Base-by-base conservation (phyloP, 148 eudicot species). In the Rheum nobile region DNA sequence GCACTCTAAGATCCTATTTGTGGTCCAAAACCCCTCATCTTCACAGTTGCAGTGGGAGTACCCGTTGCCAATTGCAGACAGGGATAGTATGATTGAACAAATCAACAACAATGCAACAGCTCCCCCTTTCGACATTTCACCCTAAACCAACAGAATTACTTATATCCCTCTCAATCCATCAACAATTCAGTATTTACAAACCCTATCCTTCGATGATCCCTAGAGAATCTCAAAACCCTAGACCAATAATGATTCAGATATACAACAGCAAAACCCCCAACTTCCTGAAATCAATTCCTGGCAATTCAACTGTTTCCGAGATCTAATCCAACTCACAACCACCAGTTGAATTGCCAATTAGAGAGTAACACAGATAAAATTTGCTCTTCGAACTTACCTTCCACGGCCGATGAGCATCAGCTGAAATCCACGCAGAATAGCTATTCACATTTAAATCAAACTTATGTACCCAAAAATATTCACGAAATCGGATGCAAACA, bases 11-110 rank as follows among this genome's bases (percentile, higher is more conserved):
- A 84, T 84, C 34, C 32, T 63, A 6, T 75, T 71, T n/a, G 78
- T 73, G 63, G 74, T 79, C 87, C 87, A 84, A 77, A 79, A 84
- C 38, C 87, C 87, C 54, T 84, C 85, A 73, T 84, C 87, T 26
- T 84, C 87, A 71, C 87, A 84, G 69, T 76, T 84, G 78, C 87
- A 84, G 4, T 82, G 79, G 4, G 87, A 80, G 72, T 75, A 77
- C n/a, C 85, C 87, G 35, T 17, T 65, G 29, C 72, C 80, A 68
- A 77, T 34, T 19, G 74, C 46, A 35, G 71, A 61, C 13, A 78
- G 7, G 35, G 83, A 75, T 22, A 84, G 70, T 47, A 81, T 41
- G 65, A 79, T 44, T 77, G 65, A 71, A 67, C 75, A 79, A 70
- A 77, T 71, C 77, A 77, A 75, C 67, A 77, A 77, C 67, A 84